Base-by-base conservation (phyloP, 345 rosid genomes). In the Pelargonium nanum region DNA sequence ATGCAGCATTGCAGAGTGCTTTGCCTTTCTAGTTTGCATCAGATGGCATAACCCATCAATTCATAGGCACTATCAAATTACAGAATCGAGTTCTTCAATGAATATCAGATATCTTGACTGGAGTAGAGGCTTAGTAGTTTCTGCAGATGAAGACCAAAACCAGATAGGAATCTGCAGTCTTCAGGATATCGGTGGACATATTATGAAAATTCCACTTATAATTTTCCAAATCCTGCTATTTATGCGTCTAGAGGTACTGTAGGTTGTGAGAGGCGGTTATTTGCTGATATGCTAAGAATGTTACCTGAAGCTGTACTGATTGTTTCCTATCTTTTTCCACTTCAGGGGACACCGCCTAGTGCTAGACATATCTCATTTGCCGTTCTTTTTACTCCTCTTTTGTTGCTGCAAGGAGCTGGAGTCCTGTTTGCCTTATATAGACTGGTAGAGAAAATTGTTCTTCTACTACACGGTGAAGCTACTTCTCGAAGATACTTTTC, bases 31-130 rank as follows among this genome's bases (percentile, higher is more conserved):
- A 64, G 90, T 86, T 40, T 88, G 96, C 72, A 85, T 88, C 26
- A 85, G 79, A 77, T 92, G 95, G 93, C 70, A 82, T 72, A 92
- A 92, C 65, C 98, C 93, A 44, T 82, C 81, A 66, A 92, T 92
- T 74, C 96, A 92, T 71, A 74, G 85, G 61, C 80, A 76, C 69
- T 70, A 82, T 56, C 75, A 70, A 24, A 22, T 75, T 50, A 79
- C 78, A 61, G 85, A 79, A 63, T 70, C 91, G 15, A 68, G 82
- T 72, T 73, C 92, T 67, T 68, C 85, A 48, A 60, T 68, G 71
- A 65, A 70, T 56, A 64, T 76, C 53, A 79, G 85, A 73, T 82
- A 83, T 59, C 70, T 88, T 19, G 92, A 86, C 67, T 84, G 87
- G 86, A 83, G 83, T 62, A 77, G 87, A 74, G 83, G 92, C 67